Percentiles rank a stretch among this genome's conserved stretches.
Conservation (phyloP, 495 filamentous ascomycete species). For the Neurospora africana region DNA sequence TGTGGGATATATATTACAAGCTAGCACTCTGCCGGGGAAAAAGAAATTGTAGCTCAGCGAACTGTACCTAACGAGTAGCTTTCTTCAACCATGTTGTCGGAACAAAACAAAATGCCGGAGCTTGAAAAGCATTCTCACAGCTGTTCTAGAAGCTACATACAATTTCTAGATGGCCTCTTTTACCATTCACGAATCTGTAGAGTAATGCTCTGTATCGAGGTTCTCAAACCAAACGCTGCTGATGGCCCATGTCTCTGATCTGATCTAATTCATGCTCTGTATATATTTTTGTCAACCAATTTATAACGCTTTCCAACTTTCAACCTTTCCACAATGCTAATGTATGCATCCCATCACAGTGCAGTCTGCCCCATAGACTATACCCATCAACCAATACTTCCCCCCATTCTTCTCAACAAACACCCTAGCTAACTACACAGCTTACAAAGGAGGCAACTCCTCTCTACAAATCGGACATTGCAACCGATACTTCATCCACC, state of each 20-base stretch:
- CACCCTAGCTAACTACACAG: neutral
- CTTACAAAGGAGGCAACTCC: slow-evolving; percentile 67
- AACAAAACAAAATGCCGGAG: neutral
- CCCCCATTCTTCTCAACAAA: neutral
- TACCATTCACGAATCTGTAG: neutral
- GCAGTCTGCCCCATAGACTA: neutral
- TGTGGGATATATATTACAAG: neutral
- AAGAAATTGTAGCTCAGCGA: neutral
- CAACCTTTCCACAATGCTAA: neutral
- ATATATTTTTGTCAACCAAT: neutral
- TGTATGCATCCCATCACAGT: neutral
- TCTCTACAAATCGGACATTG: slow-evolving; percentile 96
- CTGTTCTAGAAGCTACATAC: neutral
- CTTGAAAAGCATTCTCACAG: neutral
- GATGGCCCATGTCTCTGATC: neutral
- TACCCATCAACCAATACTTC: neutral
- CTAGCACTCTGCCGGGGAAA: neutral
- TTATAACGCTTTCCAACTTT: neutral
- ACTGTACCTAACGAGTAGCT: neutral
- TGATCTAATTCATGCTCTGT: neutral
- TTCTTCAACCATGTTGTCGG: neutral
- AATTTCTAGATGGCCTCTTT: neutral
- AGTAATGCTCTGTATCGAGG: neutral
- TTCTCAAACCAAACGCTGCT: neutral
- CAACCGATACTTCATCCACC: slow-evolving; percentile 87